phyloP scores from a whole-genome alignment of 305 asterid species.

The Solanum hybrid region DNA sequence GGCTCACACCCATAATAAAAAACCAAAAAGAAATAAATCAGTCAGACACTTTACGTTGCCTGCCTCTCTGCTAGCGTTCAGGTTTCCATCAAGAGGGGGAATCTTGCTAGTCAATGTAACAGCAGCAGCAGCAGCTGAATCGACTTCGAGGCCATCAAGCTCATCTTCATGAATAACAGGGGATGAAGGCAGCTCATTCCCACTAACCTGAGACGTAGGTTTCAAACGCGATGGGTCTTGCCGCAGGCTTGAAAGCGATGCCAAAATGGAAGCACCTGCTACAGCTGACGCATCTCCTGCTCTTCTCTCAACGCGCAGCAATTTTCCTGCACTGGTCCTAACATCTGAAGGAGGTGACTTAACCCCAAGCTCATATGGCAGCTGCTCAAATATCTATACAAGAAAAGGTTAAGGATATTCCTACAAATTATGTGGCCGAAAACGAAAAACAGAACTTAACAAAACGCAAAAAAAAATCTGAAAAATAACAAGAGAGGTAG shows the following conservation, averaged over 20 bases:
- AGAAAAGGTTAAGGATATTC: conserved; percentile 31
- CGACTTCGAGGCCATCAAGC: conserved; percentile 64
- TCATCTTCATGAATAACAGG: conserved; percentile 56
- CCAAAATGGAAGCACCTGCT: conserved; percentile 88
- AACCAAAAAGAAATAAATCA: conserved; percentile 12
- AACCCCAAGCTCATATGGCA: conserved; percentile 41
- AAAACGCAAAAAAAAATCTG: background rate
- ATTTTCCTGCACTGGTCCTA: conserved; percentile 44
- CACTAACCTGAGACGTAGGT: conserved; percentile 50
- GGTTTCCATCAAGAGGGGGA: conserved; percentile 41
- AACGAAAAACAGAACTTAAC: background rate
- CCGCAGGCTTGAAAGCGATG: conserved; percentile 67
- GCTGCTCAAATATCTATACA: conserved; percentile 66
- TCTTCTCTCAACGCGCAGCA: conserved; percentile 48
- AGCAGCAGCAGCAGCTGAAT: conserved; percentile 53
- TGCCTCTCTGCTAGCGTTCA: conserved; percentile 51
- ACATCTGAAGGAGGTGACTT: conserved; percentile 66
- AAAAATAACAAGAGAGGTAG: background rate
- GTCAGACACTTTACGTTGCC: conserved; percentile 28
- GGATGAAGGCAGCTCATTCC: conserved; percentile 45
- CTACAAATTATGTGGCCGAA: conserved; percentile 4
- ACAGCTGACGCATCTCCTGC: conserved; percentile 88
- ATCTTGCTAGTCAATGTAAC: conserved; percentile 39
- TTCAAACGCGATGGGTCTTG: conserved; percentile 50
- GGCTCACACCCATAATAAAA: background rate